Conservation (phyloP, 2,329 filamentous ascomycete species). For the Pseudogymnoascus sp. region DNA sequence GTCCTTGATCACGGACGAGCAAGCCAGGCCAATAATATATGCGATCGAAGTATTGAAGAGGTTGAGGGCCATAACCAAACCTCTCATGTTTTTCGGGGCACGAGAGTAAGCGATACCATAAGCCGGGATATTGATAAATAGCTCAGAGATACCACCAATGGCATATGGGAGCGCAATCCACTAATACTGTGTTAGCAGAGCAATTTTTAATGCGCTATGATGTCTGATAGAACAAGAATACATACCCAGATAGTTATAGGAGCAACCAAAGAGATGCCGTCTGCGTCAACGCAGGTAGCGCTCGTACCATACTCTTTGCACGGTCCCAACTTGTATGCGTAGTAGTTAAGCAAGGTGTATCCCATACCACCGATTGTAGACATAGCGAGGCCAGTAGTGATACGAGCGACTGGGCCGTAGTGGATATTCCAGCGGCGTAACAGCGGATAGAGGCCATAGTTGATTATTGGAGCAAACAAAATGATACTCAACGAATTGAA, state of each 20-base stretch:
- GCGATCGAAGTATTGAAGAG: conserved; percentile 63
- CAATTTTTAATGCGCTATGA: neutral
- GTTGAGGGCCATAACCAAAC: conserved; percentile 59
- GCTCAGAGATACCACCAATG: conserved; percentile 47
- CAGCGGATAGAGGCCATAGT: conserved; percentile 56
- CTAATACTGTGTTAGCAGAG: neutral
- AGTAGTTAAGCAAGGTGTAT: conserved; percentile 48
- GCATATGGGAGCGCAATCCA: conserved; percentile 32
- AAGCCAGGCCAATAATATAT: conserved; percentile 57
- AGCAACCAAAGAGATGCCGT: conserved; percentile 32
- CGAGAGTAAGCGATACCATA: conserved; percentile 73
- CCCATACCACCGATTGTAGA: conserved; percentile 52
- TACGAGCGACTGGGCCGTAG: conserved; percentile 67
- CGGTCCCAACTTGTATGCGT: conserved; percentile 51
- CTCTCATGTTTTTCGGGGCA: conserved; percentile 71
- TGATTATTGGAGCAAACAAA: conserved; percentile 62
- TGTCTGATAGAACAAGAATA: neutral
- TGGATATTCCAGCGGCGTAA: conserved; percentile 52
- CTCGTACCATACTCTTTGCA: conserved; percentile 41
- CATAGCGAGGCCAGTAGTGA: conserved; percentile 59
- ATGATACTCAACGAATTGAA: conserved; percentile 69
- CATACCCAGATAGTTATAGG: conserved; percentile 55
- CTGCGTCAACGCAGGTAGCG: conserved; percentile 34
- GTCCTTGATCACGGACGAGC: conserved; percentile 51
- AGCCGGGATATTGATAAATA: conserved; percentile 50